Base-by-base conservation (phyloP, 1,284 basidiomycete genomes). In the Ganoderma sinense region DNA sequence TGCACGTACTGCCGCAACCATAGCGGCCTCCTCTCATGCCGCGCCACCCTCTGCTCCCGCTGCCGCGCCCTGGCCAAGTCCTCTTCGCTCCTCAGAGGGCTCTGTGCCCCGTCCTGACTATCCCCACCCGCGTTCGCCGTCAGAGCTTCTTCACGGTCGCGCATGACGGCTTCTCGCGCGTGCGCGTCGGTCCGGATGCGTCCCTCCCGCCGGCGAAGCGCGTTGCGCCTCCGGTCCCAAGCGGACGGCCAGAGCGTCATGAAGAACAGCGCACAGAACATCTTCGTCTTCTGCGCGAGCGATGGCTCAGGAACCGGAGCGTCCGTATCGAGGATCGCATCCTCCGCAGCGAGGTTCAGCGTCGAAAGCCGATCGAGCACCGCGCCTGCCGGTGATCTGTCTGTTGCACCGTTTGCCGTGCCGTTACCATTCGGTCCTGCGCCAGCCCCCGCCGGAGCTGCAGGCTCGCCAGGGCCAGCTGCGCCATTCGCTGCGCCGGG, bases 221-320 rank as follows among this genome's bases (percentile, higher is more conserved):
- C 85, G 26, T 78, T 80, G 59, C 92, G 84, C 72, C 93, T 84
- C 69, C 89, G 86, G 74, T 94, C 89, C 89, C 93, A 94, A 55
- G 93, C 83, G 36, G 91, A 93, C 5, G 93, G 93, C 77, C 93
- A 88, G 43, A 93, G 78, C 31, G 93, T 93, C 31, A 88, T 80
- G 58, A 90, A 60, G 61, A 94, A 81, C 62, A 94, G 78, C 26
- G 82, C 79, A 26, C 89, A 70, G 77, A 94, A 94, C 26, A 87
- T 85, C 65, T 79, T 79, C 41, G 83, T 70, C 75, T 88, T 90
- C 73, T 87, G 87, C 10, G 82, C 76, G 6, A 89, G 64, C 29
- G 81, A 80, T 2, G 90, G 91, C 14, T 77, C 64, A n/a, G 68
- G 67, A 53, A 68, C 65, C 61, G 74, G 67, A 26, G 73, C 74